Base-by-base conservation (phyloP, 352 stramenopile species). In the Pythium folliculosum region DNA sequence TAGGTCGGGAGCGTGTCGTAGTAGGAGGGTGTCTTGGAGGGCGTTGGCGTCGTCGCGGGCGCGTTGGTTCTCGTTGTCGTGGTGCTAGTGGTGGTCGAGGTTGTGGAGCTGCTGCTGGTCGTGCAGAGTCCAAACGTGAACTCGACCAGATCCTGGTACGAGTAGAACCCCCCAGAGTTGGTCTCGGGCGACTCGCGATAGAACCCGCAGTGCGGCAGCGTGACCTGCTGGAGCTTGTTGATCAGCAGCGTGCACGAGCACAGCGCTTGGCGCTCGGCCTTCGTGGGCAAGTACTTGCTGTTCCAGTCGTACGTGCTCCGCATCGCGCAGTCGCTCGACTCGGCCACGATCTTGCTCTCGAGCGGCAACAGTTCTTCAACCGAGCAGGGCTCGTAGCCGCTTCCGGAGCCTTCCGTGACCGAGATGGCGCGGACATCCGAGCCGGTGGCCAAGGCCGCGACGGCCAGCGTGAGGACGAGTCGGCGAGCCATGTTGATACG, bases 221-320 rank as follows among this genome's bases (percentile, higher is more conserved):
- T 50, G 21, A 50, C 22, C 10, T 35, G 38, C 23, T 61, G 38
- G 5, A 61, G 38, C 38, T 60, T 60, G 19, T 19, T 37, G n/a
- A 61, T 61, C 10, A 61, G 54, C 4, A 22, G 10, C 22, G 21
- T 51, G 13, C 37, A 51, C 22, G 23, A 14, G 13, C 54, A 61
- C 9, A 61, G 21, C 23, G 51, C 37, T 6, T 48, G 38, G 22
- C 54, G 54, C 38, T 61, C 22, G 2, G 14, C 7, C 13, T 21
- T 51, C 21, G 54, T 50, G n/a, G 54, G 54, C 2, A 61, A 21
- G 2, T 40, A 38, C 4, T 17, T 22, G 54, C 54, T 61, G 54
- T 51, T 40, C 37, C 54, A 51, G 54, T 61, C 12, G 37, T 60
- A 60, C 12, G 35, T 60, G n/a, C 35, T 32, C 10, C 35, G 21